Percentiles rank a stretch among this genome's conserved stretches.
These are phyloP conservation scores for Termitomyces eurrhizus DNA, from an alignment of 768 basidiomycete species.

Conservation along the genomic window DNA sequence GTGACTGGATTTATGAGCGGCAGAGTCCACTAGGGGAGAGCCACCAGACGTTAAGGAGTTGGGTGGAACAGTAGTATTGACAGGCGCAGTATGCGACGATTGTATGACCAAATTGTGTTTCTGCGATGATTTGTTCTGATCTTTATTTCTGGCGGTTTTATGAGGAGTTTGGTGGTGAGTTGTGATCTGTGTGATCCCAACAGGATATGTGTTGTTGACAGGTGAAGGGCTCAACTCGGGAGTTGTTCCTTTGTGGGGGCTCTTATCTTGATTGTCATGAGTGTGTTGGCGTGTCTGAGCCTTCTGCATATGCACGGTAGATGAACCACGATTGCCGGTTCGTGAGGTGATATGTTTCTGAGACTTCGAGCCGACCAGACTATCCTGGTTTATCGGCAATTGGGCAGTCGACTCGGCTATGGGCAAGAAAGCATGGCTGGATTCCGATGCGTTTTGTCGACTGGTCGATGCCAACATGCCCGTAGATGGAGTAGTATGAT, in stretches of 20 bases:
- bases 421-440: background rate
- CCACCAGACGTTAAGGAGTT: background rate
- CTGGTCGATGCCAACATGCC: background rate
- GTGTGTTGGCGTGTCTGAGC: background rate
- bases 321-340: background rate
- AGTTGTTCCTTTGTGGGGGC: background rate
- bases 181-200: background rate
- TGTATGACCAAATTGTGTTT: background rate
- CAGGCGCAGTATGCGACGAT: background rate
- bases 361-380: background rate
- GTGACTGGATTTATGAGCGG: background rate
- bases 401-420: background rate
- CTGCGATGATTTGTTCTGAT: slow-evolving; percentile 2
- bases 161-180: background rate
- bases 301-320: background rate
- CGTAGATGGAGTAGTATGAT: background rate
- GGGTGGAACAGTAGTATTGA: background rate
- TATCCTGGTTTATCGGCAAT: background rate
- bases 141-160: background rate
- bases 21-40: background rate
- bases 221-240: background rate
- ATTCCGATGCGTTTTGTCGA: background rate
- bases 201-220: background rate
- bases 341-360: background rate
- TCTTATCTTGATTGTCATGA: background rate